Evolutionary conservation across 768 basidiomycete species (phyloP).

Genomic region (Tubosaeta brunneosetosa): DNA sequence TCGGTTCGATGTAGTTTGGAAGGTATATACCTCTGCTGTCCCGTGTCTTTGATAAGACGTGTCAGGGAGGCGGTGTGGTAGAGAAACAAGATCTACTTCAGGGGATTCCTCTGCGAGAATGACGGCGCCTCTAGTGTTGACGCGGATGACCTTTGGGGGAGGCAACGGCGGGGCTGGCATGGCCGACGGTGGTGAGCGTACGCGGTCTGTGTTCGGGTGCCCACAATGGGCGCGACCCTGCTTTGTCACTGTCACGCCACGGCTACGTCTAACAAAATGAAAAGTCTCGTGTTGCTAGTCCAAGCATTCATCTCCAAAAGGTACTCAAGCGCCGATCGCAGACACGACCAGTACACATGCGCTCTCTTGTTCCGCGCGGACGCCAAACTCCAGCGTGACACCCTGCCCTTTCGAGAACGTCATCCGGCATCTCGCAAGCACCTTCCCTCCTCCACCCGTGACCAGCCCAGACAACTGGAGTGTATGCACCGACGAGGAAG

Average conservation of each 20-base stretch:
- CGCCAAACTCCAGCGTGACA: slow-evolving; percentile 87
- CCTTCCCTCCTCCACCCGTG: slow-evolving; percentile 91
- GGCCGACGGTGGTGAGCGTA: slow-evolving; percentile 13
- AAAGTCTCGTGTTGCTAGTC: not conserved
- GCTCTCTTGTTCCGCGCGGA: slow-evolving; percentile 86
- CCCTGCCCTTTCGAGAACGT: slow-evolving; percentile 86
- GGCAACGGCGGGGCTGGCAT: slow-evolving; percentile 66
- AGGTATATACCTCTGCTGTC: slow-evolving; percentile 97
- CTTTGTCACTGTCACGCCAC: slow-evolving; percentile 22
- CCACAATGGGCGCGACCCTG: not conserved
- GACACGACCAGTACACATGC: slow-evolving; percentile 84
- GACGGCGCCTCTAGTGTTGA: slow-evolving; percentile 90
- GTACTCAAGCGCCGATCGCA: slow-evolving; percentile 69
- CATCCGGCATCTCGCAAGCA: slow-evolving; percentile 92
- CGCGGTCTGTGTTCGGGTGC: slow-evolving; percentile 13
- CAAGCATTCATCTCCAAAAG: too few species aligned
- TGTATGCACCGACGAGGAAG: slow-evolving; percentile 85
- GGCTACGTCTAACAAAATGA: not conserved
- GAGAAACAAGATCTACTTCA: slow-evolving; percentile 52
- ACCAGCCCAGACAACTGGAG: slow-evolving; percentile 91
- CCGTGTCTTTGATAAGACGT: slow-evolving; percentile 53
- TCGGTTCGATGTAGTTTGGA: slow-evolving; percentile 95
- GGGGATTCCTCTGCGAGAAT: slow-evolving; percentile 93
- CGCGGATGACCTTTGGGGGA: slow-evolving; percentile 81
- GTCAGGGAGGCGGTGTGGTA: slow-evolving; percentile 12